phyloP scores from a whole-genome alignment of 345 rosid species.

The Garcia nutans region DNA sequence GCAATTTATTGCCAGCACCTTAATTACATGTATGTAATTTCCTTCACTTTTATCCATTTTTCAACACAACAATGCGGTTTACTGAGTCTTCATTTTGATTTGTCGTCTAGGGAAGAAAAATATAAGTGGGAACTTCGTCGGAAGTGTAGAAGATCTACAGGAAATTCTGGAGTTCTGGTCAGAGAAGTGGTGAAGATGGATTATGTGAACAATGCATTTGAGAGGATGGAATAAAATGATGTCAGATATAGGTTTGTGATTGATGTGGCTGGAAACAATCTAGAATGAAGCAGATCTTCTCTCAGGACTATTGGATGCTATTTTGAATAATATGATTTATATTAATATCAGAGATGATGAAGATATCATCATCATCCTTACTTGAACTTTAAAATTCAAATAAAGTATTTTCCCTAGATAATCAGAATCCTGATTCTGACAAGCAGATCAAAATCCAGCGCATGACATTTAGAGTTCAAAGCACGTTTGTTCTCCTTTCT shows the following conservation, averaged over 20 bases:
- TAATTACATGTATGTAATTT: conserved; percentile 36
- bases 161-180: conserved; percentile 52
- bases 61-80: neutral
- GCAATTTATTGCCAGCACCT: conserved; percentile 29
- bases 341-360: too few relatives aligned
- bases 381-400: neutral
- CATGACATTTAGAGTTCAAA: too few relatives aligned
- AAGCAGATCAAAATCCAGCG: too few relatives aligned
- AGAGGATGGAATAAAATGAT: conserved; percentile 65
- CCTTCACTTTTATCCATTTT: neutral
- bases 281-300: conserved; percentile 13
- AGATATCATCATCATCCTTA: neutral
- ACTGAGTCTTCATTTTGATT: neutral
- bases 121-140: conserved; percentile 55
- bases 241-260: conserved; percentile 59
- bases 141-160: conserved; percentile 57
- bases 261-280: conserved; percentile 56
- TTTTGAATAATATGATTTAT: too few relatives aligned
- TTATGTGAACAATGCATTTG: conserved; percentile 49
- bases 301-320: too few relatives aligned
- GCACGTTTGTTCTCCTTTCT: neutral
- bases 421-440: neutral
- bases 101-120: conserved; percentile 48
- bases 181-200: conserved; percentile 55
- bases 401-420: neutral